Conservation (phyloP, 2,329 filamentous ascomycete genomes). For the Bipolaris sorokiniana region DNA sequence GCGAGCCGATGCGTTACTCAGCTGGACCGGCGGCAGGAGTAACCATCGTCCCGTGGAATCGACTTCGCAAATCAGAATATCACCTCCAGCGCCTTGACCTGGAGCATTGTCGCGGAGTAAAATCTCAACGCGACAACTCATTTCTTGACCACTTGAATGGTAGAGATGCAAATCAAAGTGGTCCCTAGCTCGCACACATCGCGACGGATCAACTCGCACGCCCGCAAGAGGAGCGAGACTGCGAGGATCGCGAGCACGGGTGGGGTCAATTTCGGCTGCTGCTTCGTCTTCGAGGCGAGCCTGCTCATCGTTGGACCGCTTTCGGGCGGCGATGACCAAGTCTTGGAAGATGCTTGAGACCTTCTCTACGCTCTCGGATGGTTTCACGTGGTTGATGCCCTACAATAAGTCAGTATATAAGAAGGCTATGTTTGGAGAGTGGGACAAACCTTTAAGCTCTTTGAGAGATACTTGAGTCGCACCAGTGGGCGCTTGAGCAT, state of each 20-base stretch:
- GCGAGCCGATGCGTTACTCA: slow-evolving; percentile 76
- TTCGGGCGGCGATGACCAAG: slow-evolving; percentile 77
- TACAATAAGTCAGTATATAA: slow-evolving; percentile 44
- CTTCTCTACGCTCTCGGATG: slow-evolving; percentile 63
- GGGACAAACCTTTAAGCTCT: slow-evolving; percentile 71
- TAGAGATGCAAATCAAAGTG: slow-evolving; percentile 83
- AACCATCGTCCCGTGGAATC: slow-evolving; percentile 79
- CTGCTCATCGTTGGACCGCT: slow-evolving; percentile 73
- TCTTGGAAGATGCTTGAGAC: slow-evolving; percentile 69
- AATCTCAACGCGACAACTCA: slow-evolving; percentile 88
- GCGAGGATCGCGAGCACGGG: slow-evolving; percentile 76
- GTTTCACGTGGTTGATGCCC: slow-evolving; percentile 64
- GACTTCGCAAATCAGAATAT: slow-evolving; percentile 92
- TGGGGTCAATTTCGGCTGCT: slow-evolving; percentile 81
- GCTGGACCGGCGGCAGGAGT: slow-evolving; percentile 86
- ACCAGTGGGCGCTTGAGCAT: slow-evolving; percentile 88
- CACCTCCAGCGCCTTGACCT: slow-evolving; percentile 71
- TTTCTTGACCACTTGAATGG: slow-evolving; percentile 87
- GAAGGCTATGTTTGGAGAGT: background rate
- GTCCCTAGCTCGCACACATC: slow-evolving; percentile 88
- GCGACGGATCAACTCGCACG: slow-evolving; percentile 73
- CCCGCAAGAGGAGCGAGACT: slow-evolving; percentile 74
- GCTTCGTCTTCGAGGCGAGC: slow-evolving; percentile 83
- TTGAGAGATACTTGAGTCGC: slow-evolving; percentile 84
- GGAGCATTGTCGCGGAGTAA: slow-evolving; percentile 80